Percentiles rank a stretch among this genome's conserved stretches.
phyloP scores from a whole-genome alignment of 352 stramenopile species.

The Halophytophthora polymorphica region DNA sequence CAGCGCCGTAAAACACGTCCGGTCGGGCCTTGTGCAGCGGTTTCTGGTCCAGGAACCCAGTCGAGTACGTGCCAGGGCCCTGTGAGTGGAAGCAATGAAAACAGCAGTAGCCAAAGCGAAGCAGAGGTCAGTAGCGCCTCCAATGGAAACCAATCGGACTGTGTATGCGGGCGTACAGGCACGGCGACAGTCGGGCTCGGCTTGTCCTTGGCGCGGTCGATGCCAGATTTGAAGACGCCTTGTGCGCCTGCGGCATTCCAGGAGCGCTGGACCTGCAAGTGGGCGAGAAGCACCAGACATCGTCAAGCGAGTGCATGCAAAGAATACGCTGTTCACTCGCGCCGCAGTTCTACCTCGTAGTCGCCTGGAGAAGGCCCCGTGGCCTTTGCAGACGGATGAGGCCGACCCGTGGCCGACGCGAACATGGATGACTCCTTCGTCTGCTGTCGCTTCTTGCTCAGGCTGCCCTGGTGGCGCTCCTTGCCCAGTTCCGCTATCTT shows the following conservation, averaged over 20 bases:
- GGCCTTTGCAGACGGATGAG: conserved; percentile 32
- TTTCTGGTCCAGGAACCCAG: conserved; percentile 37
- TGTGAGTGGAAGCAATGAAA: conserved; percentile 6
- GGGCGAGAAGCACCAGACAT: background rate
- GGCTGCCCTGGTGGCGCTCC: conserved; percentile 9
- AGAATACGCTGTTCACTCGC: background rate
- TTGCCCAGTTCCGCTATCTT: conserved; percentile 20
- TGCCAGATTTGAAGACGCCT: conserved; percentile 66
- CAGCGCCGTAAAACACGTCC: conserved; percentile 66
- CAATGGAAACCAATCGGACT: too few species aligned
- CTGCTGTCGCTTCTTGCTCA: conserved; percentile 24
- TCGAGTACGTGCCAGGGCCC: conserved; percentile 63
- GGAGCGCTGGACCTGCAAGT: conserved; percentile 45
- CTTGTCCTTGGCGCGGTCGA: conserved; percentile 49
- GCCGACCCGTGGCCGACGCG: conserved; percentile 57
- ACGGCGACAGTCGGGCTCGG: conserved; percentile 26
- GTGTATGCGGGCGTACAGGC: conserved; percentile 29
- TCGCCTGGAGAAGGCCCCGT: conserved; percentile 54
- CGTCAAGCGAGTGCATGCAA: background rate
- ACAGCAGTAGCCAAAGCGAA: conserved; percentile 3
- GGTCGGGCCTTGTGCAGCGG: conserved; percentile 60
- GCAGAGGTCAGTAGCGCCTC: background rate
- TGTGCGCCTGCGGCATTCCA: conserved; percentile 63
- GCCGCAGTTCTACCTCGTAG: conserved; percentile 45
- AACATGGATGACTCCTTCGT: conserved; percentile 61